Percentiles rank a stretch among this genome's conserved stretches.
These are phyloP conservation scores for Fonsecaea nubica DNA, from an alignment of 2,329 filamentous ascomycete species.

Conservation along the genomic window DNA sequence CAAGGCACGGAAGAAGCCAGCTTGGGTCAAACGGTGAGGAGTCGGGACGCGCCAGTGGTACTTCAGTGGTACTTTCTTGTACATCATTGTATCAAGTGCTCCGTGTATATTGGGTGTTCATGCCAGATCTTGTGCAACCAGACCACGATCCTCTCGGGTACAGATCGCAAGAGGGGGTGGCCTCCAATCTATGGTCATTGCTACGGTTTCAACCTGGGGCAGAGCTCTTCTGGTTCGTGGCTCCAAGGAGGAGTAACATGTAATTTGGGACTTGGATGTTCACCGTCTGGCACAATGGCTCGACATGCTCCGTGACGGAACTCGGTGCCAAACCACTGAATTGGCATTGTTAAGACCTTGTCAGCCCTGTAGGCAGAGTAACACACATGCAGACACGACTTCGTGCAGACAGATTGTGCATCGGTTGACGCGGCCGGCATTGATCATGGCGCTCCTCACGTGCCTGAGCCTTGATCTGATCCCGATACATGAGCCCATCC, in stretches of 20 bases:
- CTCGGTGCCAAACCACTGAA: not conserved
- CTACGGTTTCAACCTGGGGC: not conserved
- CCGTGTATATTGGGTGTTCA: conserved; percentile 32
- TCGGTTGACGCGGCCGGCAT: not conserved
- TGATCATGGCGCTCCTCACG: conserved; percentile 16
- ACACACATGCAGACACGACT: conserved; percentile 6
- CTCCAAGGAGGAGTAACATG: conserved; percentile 4
- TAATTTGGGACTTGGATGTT: conserved; percentile 1
- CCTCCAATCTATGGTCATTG: conserved; percentile 2
- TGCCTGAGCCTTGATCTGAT: conserved; percentile 6
- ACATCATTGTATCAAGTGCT: conserved; percentile 41
- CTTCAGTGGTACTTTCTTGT: conserved; percentile 37
- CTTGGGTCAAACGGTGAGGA: conserved; percentile 86
- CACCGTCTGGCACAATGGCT: conserved; percentile 4
- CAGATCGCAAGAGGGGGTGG: not conserved
- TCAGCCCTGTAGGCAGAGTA: conserved; percentile 25
- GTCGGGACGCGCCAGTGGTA: conserved; percentile 2
- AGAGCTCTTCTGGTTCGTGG: conserved; percentile 1
- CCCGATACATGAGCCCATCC: not conserved
- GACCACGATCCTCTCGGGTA: conserved; percentile 2
- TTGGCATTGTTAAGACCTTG: conserved; percentile 1
- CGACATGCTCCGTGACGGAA: conserved; percentile 15
- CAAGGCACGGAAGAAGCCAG: conserved; percentile 97
- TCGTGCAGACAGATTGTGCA: not conserved
- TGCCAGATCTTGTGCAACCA: conserved; percentile 5